phyloP scores from a whole-genome alignment of 2,329 filamentous ascomycete genomes.

The Scopulariopsis brevicaulis region DNA sequence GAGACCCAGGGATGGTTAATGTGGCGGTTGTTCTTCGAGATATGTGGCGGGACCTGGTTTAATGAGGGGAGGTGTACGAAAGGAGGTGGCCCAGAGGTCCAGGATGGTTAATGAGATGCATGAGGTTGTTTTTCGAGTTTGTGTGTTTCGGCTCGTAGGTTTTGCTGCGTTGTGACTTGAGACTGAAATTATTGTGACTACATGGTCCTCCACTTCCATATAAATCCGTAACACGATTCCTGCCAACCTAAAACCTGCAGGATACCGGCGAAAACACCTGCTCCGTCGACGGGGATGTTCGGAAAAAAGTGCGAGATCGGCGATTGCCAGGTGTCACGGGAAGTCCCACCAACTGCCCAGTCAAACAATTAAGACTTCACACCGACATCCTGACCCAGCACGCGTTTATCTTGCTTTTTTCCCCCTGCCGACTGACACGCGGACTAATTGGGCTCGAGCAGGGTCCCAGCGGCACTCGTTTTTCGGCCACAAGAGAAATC shows the following conservation, averaged over 20 bases:
- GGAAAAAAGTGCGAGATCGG: not conserved
- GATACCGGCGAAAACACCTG: not conserved
- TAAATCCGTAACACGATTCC: too few relatives aligned
- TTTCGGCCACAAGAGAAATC: not conserved
- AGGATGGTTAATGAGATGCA: too few relatives aligned
- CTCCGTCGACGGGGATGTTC: not conserved
- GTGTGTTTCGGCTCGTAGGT: too few relatives aligned
- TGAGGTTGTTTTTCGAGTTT: too few relatives aligned
- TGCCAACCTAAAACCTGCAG: too few relatives aligned
- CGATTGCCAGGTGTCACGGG: not conserved
- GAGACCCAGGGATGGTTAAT: not conserved
- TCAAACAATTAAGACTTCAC: not conserved
- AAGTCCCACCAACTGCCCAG: not conserved
- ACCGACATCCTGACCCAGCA: not conserved
- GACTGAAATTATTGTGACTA: too few relatives aligned
- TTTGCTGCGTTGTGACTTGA: too few relatives aligned
- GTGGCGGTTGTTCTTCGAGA: not conserved
- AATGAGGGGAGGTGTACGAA: too few relatives aligned
- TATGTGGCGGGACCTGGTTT: not conserved
- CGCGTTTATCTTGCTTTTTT: conserved; percentile 1
- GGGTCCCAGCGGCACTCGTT: not conserved
- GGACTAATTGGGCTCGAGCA: not conserved
- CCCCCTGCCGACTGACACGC: not conserved
- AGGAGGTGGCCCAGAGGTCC: too few relatives aligned
- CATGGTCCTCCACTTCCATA: too few relatives aligned